Percentiles rank a stretch among this genome's conserved stretches.
These are phyloP conservation scores for Mycosphaerella arachidis DNA, from an alignment of 2,329 filamentous ascomycete species.

Conservation along the genomic window DNA sequence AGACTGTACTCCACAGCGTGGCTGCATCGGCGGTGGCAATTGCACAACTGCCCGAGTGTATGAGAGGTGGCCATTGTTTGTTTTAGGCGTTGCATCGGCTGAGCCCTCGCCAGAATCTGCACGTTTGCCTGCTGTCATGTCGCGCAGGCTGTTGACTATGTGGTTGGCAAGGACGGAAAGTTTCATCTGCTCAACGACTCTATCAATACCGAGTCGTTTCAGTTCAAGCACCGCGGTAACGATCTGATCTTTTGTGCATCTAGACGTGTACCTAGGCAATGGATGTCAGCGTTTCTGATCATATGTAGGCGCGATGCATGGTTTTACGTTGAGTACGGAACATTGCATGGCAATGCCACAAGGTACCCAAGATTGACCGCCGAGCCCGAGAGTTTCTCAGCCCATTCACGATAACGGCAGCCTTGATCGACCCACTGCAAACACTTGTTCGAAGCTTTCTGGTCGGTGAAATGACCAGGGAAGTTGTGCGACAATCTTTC, in stretches of 20 bases:
- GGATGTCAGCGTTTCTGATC: neutral
- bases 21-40: no score
- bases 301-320: no score
- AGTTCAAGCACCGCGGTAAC: neutral
- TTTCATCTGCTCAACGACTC: neutral
- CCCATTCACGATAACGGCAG: slow-evolving; percentile 4
- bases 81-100: no score
- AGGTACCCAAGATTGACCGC: slow-evolving; percentile 1
- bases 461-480: neutral
- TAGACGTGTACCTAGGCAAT: slow-evolving; percentile 1
- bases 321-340: slow-evolving; percentile 2
- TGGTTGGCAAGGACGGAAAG: slow-evolving; percentile 1
- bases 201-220: neutral
- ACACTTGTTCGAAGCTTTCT: slow-evolving; percentile 5
- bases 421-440: slow-evolving; percentile 7
- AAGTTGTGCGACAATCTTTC: neutral
- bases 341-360: slow-evolving; percentile 3
- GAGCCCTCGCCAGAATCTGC: neutral
- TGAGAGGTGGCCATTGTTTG: no score
- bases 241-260: slow-evolving; percentile 5
- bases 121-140: neutral
- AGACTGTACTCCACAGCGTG: neutral
- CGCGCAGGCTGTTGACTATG: neutral
- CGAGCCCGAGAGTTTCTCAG: neutral
- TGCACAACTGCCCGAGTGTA: neutral